Evolutionary conservation across 78 protist genomes (phyloP).

Genomic region (Cavenderia fasciculata): DNA sequence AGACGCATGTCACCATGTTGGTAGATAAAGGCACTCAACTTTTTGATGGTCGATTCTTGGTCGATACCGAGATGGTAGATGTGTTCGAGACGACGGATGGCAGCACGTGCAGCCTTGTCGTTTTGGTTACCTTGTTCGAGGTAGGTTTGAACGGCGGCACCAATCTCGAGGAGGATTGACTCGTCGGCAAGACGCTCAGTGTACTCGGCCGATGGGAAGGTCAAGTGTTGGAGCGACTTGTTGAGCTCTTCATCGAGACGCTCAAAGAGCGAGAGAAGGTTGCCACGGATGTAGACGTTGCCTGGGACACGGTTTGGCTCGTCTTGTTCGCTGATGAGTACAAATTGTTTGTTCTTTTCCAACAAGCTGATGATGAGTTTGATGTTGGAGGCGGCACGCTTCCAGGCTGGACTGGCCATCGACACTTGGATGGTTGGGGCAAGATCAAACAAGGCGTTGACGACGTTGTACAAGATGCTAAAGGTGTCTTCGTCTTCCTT

Average conservation of each 20-base stretch:
- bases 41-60: constrained; percentile 18
- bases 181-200: constrained; percentile 85
- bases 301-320: constrained; percentile 23
- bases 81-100: constrained; percentile 83
- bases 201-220: constrained; percentile 90
- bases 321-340: constrained; percentile 5
- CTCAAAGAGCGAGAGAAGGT: constrained; percentile 77
- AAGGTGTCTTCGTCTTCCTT: constrained; percentile 62
- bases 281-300: constrained; percentile 26
- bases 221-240: constrained; percentile 81
- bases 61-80: constrained; percentile 43
- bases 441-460: constrained; percentile 79
- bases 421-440: constrained; percentile 42
- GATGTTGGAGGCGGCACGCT: constrained; percentile 25
- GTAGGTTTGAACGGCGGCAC: constrained; percentile 49
- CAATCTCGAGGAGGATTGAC: constrained; percentile 31
- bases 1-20: constrained; percentile 82
- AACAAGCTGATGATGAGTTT: constrained; percentile 3
- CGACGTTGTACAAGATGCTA: constrained; percentile 56
- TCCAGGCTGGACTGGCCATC: constrained; percentile 72
- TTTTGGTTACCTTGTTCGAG: constrained; percentile 7
- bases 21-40: constrained; percentile 78
- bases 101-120: constrained; percentile 42
- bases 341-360: constrained; percentile 13
- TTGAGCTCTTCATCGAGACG: constrained; percentile 91